Evolutionary conservation across 148 eudicot genomes (phyloP).

Genomic region (Simmondsia chinensis): DNA sequence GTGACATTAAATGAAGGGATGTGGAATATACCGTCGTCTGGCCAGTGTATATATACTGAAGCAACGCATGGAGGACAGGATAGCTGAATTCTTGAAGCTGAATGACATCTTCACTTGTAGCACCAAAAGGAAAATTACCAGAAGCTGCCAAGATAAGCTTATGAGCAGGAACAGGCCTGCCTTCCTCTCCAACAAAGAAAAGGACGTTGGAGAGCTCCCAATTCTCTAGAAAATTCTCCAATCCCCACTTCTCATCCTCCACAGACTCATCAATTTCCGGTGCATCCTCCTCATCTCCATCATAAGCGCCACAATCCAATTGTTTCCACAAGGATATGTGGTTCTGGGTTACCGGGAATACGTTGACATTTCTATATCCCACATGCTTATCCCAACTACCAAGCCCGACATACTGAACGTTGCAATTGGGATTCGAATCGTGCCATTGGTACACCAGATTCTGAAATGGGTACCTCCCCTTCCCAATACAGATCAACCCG

Average conservation of each 20-base stretch:
- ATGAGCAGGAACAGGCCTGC: constrained; percentile 76
- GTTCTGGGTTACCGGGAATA: constrained; percentile 68
- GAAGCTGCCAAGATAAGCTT: constrained; percentile 74
- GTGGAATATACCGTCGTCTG: constrained; percentile 45
- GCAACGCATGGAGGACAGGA: constrained; percentile 52
- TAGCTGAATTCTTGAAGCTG: constrained; percentile 46
- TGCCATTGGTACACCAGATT: constrained; percentile 93
- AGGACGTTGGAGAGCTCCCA: constrained; percentile 86
- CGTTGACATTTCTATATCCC: constrained; percentile 86
- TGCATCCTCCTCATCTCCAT: constrained; percentile 36
- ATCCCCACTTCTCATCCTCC: constrained; percentile 55
- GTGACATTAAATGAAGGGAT: not conserved
- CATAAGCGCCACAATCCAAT: constrained; percentile 44
- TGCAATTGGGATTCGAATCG: constrained; percentile 74
- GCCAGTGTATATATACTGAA: constrained; percentile 76
- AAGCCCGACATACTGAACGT: constrained; percentile 84
- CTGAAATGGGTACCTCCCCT: constrained; percentile 93
- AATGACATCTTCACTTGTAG: constrained; percentile 37
- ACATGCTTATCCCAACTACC: constrained; percentile 99
- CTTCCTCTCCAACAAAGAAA: constrained; percentile 70
- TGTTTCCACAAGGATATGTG: constrained; percentile 87
- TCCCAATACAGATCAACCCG: constrained; percentile 87
- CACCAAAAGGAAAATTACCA: constrained; percentile 42
- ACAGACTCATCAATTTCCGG: constrained; percentile 41
- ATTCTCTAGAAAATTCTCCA: constrained; percentile 71